These are phyloP conservation scores for Rosa persica DNA, from an alignment of 306 rosid genomes.

Conservation along the genomic window DNA sequence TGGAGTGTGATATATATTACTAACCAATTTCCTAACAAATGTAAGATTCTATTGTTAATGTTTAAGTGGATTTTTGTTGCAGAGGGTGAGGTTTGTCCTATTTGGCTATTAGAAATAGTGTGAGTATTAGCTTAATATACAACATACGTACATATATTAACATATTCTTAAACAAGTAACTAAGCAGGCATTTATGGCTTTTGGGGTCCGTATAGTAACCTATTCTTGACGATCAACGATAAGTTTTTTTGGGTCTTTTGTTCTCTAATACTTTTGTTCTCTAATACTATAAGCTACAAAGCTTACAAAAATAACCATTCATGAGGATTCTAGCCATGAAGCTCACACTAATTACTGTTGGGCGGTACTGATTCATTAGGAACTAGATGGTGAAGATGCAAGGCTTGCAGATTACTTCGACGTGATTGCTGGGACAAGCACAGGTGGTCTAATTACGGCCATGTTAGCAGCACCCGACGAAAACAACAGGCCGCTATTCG, in stretches of 20 bases:
- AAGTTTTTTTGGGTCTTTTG: neutral
- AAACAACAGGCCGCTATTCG: constrained; percentile 27
- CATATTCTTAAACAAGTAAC: no score
- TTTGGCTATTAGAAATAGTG: no score
- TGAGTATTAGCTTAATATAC: no score
- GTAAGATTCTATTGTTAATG: neutral
- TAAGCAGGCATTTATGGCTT: no score
- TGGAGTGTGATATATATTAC: neutral
- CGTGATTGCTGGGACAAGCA: constrained; percentile 34
- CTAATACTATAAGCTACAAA: neutral
- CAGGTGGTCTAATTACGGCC: constrained; percentile 34
- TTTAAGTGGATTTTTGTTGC: no score
- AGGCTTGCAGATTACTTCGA: constrained; percentile 39
- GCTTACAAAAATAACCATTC: neutral
- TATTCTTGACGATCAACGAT: no score
- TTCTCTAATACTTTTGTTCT: neutral
- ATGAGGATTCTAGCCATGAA: neutral
- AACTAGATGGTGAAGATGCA: constrained; percentile 29
- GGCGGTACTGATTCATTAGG: constrained; percentile 7
- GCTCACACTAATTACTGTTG: neutral
- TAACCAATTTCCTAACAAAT: neutral
- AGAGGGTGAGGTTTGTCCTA: no score
- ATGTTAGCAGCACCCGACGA: constrained; percentile 34
- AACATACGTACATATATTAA: no score
- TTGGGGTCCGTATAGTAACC: no score